A percentile compares a stretch with the other conserved stretches of the same genome.
phyloP scores from a whole-genome alignment of 148 eudicot species.

The Polygonum maritimum region DNA sequence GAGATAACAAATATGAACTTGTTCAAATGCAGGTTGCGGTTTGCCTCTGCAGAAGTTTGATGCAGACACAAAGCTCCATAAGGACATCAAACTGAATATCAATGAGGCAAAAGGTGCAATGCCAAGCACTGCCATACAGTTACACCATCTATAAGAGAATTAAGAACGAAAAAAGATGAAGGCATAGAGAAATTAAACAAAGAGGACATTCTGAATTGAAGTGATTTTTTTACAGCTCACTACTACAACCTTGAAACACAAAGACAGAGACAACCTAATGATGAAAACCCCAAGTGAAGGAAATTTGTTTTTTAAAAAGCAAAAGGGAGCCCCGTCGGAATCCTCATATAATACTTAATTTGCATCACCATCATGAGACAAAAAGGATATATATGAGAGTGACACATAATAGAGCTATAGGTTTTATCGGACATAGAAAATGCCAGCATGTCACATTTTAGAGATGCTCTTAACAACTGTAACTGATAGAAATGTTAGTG shows the following conservation, averaged over 20 bases:
- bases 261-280: background rate
- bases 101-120: background rate
- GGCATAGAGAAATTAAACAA: background rate
- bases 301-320: background rate
- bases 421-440: no score
- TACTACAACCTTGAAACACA: background rate
- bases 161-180: background rate
- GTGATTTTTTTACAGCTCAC: background rate
- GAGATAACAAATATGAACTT: slow-evolving; percentile 26
- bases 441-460: background rate
- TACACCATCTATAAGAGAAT: background rate
- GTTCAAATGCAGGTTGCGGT: slow-evolving; percentile 72
- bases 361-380: background rate
- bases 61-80: slow-evolving; percentile 14
- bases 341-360: background rate
- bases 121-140: background rate
- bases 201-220: background rate
- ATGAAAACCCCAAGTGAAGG: background rate
- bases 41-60: slow-evolving; percentile 78
- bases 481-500: background rate
- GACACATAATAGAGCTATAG: background rate
- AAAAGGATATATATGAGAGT: background rate
- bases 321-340: background rate
- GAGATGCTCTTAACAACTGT: background rate
- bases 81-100: background rate